These are phyloP conservation scores for Diplodia seriata DNA, from an alignment of 2,329 filamentous ascomycete species.

Conservation along the genomic window DNA sequence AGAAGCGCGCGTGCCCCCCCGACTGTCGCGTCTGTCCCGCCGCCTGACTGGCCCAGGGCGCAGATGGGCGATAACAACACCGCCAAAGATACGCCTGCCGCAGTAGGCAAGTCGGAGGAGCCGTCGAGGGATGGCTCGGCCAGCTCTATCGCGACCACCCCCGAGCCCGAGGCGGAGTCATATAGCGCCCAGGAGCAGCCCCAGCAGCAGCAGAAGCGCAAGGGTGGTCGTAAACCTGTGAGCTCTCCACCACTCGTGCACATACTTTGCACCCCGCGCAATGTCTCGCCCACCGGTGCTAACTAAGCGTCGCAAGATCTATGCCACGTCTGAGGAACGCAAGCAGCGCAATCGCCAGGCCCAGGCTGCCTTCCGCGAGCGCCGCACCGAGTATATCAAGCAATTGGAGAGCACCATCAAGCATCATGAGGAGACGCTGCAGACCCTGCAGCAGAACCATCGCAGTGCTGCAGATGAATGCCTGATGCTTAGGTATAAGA, in stretches of 20 bases:
- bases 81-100: constrained; percentile 52
- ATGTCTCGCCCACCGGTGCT: constrained; percentile 47
- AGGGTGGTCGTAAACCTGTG: constrained; percentile 97
- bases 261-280: constrained; percentile 39
- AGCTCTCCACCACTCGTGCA: constrained; percentile 47
- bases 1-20: constrained; percentile 47
- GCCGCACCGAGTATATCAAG: constrained; percentile 98
- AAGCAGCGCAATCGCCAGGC: constrained; percentile 98
- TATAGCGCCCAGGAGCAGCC: constrained; percentile 54
- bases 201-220: constrained; percentile 77
- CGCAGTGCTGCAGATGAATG: constrained; percentile 95
- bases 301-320: constrained; percentile 71
- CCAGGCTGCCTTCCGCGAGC: constrained; percentile 95
- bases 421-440: constrained; percentile 91
- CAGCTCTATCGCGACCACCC: constrained; percentile 57
- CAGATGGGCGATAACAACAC: constrained; percentile 57
- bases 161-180: constrained; percentile 53
- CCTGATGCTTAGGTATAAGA: constrained; percentile 98
- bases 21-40: constrained; percentile 44
- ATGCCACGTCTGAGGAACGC: constrained; percentile 97
- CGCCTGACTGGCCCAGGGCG: constrained; percentile 41
- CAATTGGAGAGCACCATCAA: constrained; percentile 97
- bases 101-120: constrained; percentile 50
- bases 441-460: constrained; percentile 91
- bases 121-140: constrained; percentile 54